A percentile compares a stretch with the other conserved stretches of the same genome.
phyloP scores from a whole-genome alignment of 1,284 basidiomycete genomes.

The Moniliophthora roreri region DNA sequence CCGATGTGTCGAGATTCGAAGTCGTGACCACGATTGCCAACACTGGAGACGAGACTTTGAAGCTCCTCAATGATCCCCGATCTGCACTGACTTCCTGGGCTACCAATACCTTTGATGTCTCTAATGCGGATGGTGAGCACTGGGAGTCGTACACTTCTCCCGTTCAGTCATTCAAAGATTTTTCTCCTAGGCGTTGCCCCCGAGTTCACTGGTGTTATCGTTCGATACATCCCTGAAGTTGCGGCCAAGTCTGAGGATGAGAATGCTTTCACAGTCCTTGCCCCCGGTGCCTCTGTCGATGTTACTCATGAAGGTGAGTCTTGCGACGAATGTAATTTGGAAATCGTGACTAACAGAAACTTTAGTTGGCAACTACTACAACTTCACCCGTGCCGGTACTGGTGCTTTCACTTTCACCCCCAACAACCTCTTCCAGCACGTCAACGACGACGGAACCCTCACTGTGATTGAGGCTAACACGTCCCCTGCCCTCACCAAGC shows the following conservation, averaged over 20 bases:
- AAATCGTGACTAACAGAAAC: background rate
- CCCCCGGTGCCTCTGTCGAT: slow-evolving; percentile 19
- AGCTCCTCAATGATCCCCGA: slow-evolving; percentile 10
- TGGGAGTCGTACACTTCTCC: slow-evolving; percentile 11
- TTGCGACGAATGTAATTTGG: no score
- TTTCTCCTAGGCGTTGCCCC: slow-evolving; percentile 25
- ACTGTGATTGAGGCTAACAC: slow-evolving; percentile 7
- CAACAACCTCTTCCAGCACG: slow-evolving; percentile 51
- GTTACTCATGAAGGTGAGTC: slow-evolving; percentile 16
- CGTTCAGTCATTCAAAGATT: no score
- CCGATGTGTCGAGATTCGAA: slow-evolving; percentile 7
- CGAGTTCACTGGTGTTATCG: slow-evolving; percentile 36
- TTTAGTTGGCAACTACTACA: slow-evolving; percentile 11
- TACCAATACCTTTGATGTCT: slow-evolving; percentile 8
- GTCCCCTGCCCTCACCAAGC: background rate
- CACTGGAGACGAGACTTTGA: slow-evolving; percentile 12
- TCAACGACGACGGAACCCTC: slow-evolving; percentile 19
- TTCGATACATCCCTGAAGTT: slow-evolving; percentile 26
- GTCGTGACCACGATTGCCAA: slow-evolving; percentile 11
- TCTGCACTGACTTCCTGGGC: slow-evolving; percentile 9
- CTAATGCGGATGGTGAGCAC: slow-evolving; percentile 1
- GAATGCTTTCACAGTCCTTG: slow-evolving; percentile 33
- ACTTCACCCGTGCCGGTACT: slow-evolving; percentile 7
- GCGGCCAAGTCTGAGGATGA: slow-evolving; percentile 14
- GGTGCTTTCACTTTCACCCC: slow-evolving; percentile 50